Evolutionary conservation across 2,329 filamentous ascomycete genomes (phyloP).

Genomic region (Penicillium sp.): DNA sequence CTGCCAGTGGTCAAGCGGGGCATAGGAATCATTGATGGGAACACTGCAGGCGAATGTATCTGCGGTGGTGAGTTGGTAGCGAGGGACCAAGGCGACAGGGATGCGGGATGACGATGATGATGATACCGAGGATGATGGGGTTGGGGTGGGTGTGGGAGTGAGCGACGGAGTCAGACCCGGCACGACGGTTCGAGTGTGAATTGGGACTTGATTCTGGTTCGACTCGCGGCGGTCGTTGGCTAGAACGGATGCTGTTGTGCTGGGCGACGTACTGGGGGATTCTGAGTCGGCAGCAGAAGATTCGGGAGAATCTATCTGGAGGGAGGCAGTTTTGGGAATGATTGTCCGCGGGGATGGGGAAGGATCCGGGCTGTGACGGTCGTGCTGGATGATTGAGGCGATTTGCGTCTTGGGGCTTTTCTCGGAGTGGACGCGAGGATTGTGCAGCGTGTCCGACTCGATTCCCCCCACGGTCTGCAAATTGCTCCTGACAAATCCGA

Average conservation of each 20-base stretch:
- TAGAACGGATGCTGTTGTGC: constrained; percentile 1
- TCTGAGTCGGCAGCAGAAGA: constrained; percentile 26
- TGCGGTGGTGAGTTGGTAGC: constrained; percentile 73
- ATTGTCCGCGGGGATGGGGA: constrained; percentile 28
- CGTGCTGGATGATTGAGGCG: background rate
- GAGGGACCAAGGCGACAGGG: constrained; percentile 66
- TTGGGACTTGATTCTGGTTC: too few relatives aligned
- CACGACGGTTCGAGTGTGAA: too few relatives aligned
- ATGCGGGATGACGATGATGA: constrained; percentile 37
- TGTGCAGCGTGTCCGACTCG: background rate
- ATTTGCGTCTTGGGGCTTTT: background rate
- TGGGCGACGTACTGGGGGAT: constrained; percentile 13
- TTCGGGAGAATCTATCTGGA: constrained; percentile 28
- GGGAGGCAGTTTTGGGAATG: constrained; percentile 25
- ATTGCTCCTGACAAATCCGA: constrained; percentile 47
- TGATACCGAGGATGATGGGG: background rate
- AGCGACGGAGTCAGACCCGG: too few relatives aligned
- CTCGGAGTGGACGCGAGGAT: background rate
- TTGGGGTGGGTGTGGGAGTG: background rate
- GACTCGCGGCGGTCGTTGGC: constrained; percentile 8
- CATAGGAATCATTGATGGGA: constrained; percentile 70
- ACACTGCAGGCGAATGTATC: constrained; percentile 68
- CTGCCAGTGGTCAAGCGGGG: constrained; percentile 87
- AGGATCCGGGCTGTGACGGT: background rate
- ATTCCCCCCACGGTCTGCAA: background rate